phyloP scores from a whole-genome alignment of 2,329 filamentous ascomycete genomes.

The Fusarium foetens region DNA sequence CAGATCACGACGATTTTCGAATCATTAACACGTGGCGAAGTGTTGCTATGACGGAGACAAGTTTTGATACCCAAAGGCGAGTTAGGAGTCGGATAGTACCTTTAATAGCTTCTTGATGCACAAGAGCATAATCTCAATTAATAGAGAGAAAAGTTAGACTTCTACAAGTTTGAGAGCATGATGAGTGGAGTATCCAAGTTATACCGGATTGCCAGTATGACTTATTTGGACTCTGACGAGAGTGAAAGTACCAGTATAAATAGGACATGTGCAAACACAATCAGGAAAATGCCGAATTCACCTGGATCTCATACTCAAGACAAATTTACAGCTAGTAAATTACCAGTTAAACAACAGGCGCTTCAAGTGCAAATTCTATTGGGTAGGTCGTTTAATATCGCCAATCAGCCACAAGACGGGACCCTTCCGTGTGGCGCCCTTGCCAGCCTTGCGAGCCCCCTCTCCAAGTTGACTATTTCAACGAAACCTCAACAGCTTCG shows the following conservation, averaged over 20 bases:
- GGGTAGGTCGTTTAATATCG: constrained; percentile 5
- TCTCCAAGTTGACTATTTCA: constrained; percentile 1
- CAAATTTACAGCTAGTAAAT: background rate
- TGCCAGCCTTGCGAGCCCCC: constrained; percentile 28
- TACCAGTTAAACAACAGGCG: background rate
- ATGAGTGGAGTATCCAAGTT: background rate
- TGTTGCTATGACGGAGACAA: background rate
- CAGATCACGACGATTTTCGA: constrained; percentile 1
- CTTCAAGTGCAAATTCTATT: background rate
- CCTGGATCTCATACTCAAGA: background rate
- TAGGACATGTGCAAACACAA: background rate
- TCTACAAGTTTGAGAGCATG: background rate
- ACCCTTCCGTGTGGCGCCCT: constrained; percentile 18
- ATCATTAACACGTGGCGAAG: background rate
- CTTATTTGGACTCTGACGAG: background rate
- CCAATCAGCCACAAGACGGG: constrained; percentile 31
- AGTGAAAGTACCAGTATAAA: background rate
- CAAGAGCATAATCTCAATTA: background rate
- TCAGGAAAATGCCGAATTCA: background rate
- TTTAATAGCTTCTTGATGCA: background rate
- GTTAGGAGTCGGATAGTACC: background rate
- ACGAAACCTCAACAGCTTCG: constrained; percentile 13
- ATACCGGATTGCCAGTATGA: background rate
- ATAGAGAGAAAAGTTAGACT: background rate
- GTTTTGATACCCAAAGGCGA: constrained; percentile 26